phyloP scores from a whole-genome alignment of 352 stramenopile species.

The Phytophthora meadii region DNA sequence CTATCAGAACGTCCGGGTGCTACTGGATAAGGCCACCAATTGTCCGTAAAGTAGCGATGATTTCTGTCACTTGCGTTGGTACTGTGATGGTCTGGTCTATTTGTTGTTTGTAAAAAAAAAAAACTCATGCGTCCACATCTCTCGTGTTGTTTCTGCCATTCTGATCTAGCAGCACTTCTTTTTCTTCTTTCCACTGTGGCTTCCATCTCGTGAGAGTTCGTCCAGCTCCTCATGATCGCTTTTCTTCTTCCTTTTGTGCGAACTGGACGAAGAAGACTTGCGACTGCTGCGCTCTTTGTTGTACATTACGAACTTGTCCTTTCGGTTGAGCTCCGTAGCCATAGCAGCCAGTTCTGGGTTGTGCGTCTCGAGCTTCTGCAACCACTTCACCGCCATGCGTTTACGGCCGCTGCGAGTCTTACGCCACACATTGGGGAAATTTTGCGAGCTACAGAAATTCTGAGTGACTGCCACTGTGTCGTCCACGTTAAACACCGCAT shows the following conservation, averaged over 20 bases:
- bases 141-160: conserved; percentile 11
- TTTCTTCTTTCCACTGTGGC: conserved; percentile 37
- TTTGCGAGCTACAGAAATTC: conserved; percentile 93
- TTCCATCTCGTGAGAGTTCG: conserved; percentile 8
- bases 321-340: conserved; percentile 85
- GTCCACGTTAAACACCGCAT: conserved; percentile 94
- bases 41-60: conserved; percentile 21
- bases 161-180: conserved; percentile 33
- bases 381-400: conserved; percentile 96
- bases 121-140: conserved; percentile 10
- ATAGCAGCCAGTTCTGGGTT: conserved; percentile 86
- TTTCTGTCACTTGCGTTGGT: background rate
- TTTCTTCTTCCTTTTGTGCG: conserved; percentile 55
- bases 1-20: conserved; percentile 37
- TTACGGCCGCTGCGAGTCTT: conserved; percentile 93
- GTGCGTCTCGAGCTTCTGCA: conserved; percentile 78
- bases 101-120: conserved; percentile 14
- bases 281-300: conserved; percentile 32
- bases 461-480: conserved; percentile 94
- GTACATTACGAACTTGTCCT: conserved; percentile 92
- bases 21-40: conserved; percentile 34
- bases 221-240: conserved; percentile 27
- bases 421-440: conserved; percentile 86
- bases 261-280: conserved; percentile 22
- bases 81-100: conserved; percentile 4